Conservation (phyloP, 108 stramenopile genomes). For the Pseudonitzschia multiseries region DNA sequence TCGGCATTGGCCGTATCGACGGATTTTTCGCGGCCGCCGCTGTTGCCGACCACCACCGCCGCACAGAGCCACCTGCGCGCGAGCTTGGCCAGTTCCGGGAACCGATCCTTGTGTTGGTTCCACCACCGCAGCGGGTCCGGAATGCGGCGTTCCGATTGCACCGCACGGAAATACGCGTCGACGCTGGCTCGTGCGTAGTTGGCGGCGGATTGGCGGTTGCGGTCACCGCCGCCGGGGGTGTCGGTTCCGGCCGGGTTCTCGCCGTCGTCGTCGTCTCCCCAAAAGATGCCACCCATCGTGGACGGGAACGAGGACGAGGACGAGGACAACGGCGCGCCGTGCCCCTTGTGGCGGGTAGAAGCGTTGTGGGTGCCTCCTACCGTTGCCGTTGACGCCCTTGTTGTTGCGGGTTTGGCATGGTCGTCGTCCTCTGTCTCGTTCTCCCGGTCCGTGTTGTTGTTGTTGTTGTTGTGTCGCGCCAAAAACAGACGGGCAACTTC, state of each 20-base stretch:
- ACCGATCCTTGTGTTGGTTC: constrained; percentile 24
- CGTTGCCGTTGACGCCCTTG: no score
- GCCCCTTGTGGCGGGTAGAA: no score
- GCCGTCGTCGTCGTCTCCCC: constrained; percentile 25
- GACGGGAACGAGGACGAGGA: constrained; percentile 1
- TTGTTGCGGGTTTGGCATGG: no score
- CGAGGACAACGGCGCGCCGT: not conserved
- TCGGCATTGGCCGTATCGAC: not conserved
- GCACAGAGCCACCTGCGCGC: constrained; percentile 30
- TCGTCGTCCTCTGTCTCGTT: no score
- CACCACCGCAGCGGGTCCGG: constrained; percentile 37
- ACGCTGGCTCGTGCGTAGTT: constrained; percentile 17
- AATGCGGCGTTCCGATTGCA: constrained; percentile 27
- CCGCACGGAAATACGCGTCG: constrained; percentile 24
- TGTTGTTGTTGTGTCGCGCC: no score
- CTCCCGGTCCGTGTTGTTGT: no score
- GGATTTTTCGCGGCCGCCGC: no score
- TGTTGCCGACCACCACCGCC: constrained; percentile 7
- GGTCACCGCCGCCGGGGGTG: not conserved
- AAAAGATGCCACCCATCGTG: constrained; percentile 42
- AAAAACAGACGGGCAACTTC: constrained; percentile 3
- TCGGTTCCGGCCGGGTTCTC: not conserved
- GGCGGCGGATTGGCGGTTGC: not conserved
- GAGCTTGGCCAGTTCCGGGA: constrained; percentile 25
- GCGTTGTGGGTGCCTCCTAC: no score